phyloP scores from a whole-genome alignment of 2,329 filamentous ascomycete species.

The Colletotrichum sp. region DNA sequence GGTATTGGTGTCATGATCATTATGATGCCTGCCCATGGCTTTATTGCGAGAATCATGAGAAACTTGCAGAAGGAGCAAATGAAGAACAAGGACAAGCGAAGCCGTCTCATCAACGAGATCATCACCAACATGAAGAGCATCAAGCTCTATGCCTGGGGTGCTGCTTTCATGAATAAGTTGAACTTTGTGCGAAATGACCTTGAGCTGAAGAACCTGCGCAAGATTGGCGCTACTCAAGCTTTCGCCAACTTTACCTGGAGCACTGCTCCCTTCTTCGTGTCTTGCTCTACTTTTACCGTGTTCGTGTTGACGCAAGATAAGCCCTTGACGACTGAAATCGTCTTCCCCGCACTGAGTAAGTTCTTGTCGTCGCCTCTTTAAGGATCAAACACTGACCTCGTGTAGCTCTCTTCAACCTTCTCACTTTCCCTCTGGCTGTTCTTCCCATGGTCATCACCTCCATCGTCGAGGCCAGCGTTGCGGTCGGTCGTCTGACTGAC shows the following conservation, averaged over 20 bases:
- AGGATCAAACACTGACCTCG: neutral
- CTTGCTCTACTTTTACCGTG: constrained; percentile 93
- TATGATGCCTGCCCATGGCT: constrained; percentile 95
- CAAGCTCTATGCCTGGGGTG: constrained; percentile 97
- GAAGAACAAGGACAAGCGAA: constrained; percentile 98
- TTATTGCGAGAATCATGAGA: constrained; percentile 93
- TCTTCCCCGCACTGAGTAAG: constrained; percentile 79
- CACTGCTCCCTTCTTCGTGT: constrained; percentile 95
- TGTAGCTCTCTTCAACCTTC: constrained; percentile 86
- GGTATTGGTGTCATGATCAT: constrained; percentile 94
- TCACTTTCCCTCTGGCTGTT: constrained; percentile 93
- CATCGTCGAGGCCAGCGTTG: constrained; percentile 94
- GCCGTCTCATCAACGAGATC: constrained; percentile 94
- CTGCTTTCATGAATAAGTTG: constrained; percentile 96
- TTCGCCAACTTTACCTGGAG: constrained; percentile 98
- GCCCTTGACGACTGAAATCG: constrained; percentile 90
- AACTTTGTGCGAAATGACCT: constrained; percentile 96
- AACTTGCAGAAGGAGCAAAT: constrained; percentile 94
- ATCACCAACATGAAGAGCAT: constrained; percentile 99
- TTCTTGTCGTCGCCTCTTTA: neutral
- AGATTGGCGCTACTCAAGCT: constrained; percentile 93
- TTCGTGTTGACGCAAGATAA: constrained; percentile 85
- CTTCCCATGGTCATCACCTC: constrained; percentile 98
- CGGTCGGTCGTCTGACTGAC: constrained; percentile 81
- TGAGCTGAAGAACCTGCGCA: constrained; percentile 92